Conservation (phyloP, 83 land plant genomes). For the Picea abies region DNA sequence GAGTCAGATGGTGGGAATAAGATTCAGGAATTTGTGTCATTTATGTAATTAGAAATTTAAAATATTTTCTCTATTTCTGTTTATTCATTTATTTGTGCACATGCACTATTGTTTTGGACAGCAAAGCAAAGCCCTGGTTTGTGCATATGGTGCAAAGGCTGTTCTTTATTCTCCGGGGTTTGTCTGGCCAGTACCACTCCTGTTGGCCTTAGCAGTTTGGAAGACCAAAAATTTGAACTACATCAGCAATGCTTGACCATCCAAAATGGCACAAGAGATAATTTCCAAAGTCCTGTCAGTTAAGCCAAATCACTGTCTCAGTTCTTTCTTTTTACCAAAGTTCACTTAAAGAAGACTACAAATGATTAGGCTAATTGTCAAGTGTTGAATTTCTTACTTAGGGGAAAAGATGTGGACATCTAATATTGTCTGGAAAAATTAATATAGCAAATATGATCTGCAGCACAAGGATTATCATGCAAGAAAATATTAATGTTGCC, state of each 20-base stretch:
- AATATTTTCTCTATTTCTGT: neutral
- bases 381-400: no score
- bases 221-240: conserved; percentile 28
- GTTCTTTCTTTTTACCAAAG: no score
- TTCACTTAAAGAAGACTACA: no score
- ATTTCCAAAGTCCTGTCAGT: no score
- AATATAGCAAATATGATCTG: no score
- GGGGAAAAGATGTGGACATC: no score
- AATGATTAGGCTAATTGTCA: no score
- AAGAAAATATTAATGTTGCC: no score
- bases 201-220: conserved; percentile 50
- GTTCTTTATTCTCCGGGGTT: conserved; percentile 56
- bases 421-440: no score
- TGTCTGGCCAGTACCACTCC: conserved; percentile 46
- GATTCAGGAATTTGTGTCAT: neutral
- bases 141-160: conserved; percentile 69
- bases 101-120: conserved; percentile 26
- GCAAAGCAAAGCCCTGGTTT: conserved; percentile 50
- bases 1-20: neutral
- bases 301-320: no score
- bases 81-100: neutral
- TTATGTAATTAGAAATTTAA: neutral
- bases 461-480: no score
- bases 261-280: no score
- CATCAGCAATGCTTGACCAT: neutral